A percentile compares a stretch with the other conserved stretches of the same genome.
phyloP scores from a whole-genome alignment of 2,329 filamentous ascomycete genomes.

The Claviceps sp. region DNA sequence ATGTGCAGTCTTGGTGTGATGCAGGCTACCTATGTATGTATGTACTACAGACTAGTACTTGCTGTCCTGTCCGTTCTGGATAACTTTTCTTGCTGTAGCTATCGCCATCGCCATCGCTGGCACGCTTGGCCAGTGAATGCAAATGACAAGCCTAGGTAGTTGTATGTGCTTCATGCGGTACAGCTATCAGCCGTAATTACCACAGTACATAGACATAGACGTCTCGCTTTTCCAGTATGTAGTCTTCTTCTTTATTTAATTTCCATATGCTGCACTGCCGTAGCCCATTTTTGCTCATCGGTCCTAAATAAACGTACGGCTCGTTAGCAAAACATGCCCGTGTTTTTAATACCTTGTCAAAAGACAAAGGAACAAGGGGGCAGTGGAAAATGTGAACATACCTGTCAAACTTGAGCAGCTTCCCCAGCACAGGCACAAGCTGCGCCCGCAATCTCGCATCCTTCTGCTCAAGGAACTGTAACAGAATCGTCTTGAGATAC shows the following conservation, averaged over 20 bases:
- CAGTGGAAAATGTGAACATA: conserved; percentile 27
- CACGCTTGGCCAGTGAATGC: too few species aligned
- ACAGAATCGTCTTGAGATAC: conserved; percentile 68
- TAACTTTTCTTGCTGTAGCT: too few species aligned
- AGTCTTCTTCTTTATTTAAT: conserved; percentile 11
- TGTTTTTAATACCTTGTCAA: background rate
- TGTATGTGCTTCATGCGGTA: too few species aligned
- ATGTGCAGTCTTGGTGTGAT: too few species aligned
- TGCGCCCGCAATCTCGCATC: conserved; percentile 64
- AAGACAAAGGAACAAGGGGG: background rate
- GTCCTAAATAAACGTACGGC: conserved; percentile 17
- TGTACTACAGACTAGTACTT: too few species aligned
- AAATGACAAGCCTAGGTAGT: too few species aligned
- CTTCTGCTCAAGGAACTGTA: conserved; percentile 72
- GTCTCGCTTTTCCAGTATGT: background rate
- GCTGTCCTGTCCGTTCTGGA: too few species aligned
- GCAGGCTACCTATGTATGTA: too few species aligned
- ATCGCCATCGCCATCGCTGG: too few species aligned
- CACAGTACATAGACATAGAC: background rate
- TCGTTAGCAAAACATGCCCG: background rate
- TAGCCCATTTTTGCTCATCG: conserved; percentile 80
- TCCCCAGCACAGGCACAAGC: conserved; percentile 64
- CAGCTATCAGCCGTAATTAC: too few species aligned
- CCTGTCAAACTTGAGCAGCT: conserved; percentile 66
- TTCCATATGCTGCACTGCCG: conserved; percentile 49